phyloP scores from a whole-genome alignment of 306 rosid genomes.

The Quercus variabilis region DNA sequence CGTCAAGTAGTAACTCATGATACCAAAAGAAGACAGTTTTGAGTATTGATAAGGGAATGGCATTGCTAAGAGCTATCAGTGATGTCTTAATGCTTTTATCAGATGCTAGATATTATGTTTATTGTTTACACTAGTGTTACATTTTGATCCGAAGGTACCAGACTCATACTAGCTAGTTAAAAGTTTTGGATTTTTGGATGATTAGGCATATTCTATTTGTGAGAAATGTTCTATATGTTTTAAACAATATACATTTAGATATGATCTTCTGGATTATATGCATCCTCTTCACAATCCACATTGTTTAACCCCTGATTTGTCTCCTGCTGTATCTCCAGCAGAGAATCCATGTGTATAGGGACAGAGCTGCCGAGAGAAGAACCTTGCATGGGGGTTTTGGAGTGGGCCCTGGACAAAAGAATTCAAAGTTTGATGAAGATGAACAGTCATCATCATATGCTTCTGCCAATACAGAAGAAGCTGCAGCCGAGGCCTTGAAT shows the following conservation, averaged over 20 bases:
- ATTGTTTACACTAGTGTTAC: background rate
- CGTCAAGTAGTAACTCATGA: background rate
- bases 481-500: constrained; percentile 66
- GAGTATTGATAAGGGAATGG: background rate
- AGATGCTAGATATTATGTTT: background rate
- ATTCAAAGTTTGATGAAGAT: constrained; percentile 3
- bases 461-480: constrained; percentile 40
- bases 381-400: constrained; percentile 74
- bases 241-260: background rate
- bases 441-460: constrained; percentile 36
- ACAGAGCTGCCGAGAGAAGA: constrained; percentile 90
- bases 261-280: background rate
- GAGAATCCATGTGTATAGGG: constrained; percentile 53
- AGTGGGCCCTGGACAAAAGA: constrained; percentile 87
- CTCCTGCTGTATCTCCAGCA: constrained; percentile 37
- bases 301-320: constrained; percentile 9
- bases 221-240: background rate
- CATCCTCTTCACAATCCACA: background rate
- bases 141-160: background rate
- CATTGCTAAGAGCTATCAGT: background rate
- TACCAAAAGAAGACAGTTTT: background rate
- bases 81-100: background rate
- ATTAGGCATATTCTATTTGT: background rate
- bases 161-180: background rate
- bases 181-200: background rate